Conservation (phyloP, 1,139 yeast species). For the Sugiyamaella pinicola region DNA sequence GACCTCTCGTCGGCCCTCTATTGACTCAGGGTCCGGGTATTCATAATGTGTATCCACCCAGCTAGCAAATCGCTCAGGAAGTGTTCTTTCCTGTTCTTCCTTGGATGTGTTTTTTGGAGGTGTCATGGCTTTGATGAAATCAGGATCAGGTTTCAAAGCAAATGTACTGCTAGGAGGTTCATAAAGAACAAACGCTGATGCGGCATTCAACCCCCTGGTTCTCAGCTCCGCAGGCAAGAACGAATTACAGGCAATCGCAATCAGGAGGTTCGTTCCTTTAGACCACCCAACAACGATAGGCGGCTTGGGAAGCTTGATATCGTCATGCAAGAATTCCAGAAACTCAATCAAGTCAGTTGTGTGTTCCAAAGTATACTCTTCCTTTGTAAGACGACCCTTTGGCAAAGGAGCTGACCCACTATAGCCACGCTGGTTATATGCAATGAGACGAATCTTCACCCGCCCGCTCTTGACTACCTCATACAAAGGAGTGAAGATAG, state of each 20-base stretch:
- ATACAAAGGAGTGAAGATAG: slow-evolving; percentile 4
- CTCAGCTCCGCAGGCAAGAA: slow-evolving; percentile 9
- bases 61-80: slow-evolving; percentile 6
- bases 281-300: slow-evolving; percentile 20
- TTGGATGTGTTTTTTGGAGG: slow-evolving; percentile 7
- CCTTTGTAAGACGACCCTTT: slow-evolving; percentile 1
- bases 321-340: slow-evolving; percentile 3
- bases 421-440: slow-evolving; percentile 17
- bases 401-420: slow-evolving; percentile 11
- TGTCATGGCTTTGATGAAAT: slow-evolving; percentile 14
- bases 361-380: slow-evolving; percentile 13
- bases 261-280: slow-evolving; percentile 15
- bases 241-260: slow-evolving; percentile 16
- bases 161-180: slow-evolving; percentile 18
- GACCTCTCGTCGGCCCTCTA: slow-evolving; percentile 7
- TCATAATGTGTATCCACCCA: slow-evolving; percentile 11
- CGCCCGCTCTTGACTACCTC: slow-evolving; percentile 13
- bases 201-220: slow-evolving; percentile 6
- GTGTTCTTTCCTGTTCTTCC: slow-evolving; percentile 7
- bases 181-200: slow-evolving; percentile 16
- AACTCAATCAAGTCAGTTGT: slow-evolving; percentile 12
- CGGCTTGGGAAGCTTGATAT: slow-evolving; percentile 8
- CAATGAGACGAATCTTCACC: slow-evolving; percentile 11
- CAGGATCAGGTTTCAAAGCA: slow-evolving; percentile 13
- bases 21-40: slow-evolving; percentile 9